Percentiles rank a stretch among this genome's conserved stretches.
These are phyloP conservation scores for Ustilago lituana DNA, from an alignment of 1,284 basidiomycete genomes.

Conservation along the genomic window DNA sequence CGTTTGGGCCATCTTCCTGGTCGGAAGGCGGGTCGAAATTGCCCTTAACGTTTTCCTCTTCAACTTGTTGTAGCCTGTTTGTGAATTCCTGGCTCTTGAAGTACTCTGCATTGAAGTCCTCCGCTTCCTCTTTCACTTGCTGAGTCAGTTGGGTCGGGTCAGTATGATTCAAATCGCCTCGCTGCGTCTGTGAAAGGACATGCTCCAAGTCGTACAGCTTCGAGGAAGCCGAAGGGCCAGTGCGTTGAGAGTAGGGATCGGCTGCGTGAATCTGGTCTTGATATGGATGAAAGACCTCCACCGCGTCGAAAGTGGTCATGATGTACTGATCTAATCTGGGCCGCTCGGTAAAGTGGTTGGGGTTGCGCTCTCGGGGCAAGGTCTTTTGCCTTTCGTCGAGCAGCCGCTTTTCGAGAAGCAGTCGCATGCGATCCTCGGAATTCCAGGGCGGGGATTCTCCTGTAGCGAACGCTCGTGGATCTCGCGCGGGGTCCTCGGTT, in stretches of 20 bases:
- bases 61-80: constrained; percentile 44
- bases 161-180: constrained; percentile 45
- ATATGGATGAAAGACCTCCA: constrained; percentile 67
- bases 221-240: constrained; percentile 33
- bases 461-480: constrained; percentile 33
- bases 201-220: constrained; percentile 54
- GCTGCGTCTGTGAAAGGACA: constrained; percentile 48
- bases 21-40: constrained; percentile 29
- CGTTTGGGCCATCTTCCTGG: constrained; percentile 20
- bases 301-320: constrained; percentile 87
- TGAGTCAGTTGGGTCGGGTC: constrained; percentile 43
- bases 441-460: constrained; percentile 59
- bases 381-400: constrained; percentile 70
- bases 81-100: constrained; percentile 65
- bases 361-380: constrained; percentile 29
- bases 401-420: constrained; percentile 60
- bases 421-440: constrained; percentile 65
- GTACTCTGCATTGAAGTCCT: constrained; percentile 62
- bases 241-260: constrained; percentile 44
- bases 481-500: constrained; percentile 41
- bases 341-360: constrained; percentile 42
- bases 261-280: constrained; percentile 41
- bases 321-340: constrained; percentile 74
- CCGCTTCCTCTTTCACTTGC: constrained; percentile 25
- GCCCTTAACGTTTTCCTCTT: constrained; percentile 46